Evolutionary conservation across 164 flowering plant species (phyloP), one percentile per base, ranked within the genome.

Genomic region (Macadamia tetraphylla): DNA sequence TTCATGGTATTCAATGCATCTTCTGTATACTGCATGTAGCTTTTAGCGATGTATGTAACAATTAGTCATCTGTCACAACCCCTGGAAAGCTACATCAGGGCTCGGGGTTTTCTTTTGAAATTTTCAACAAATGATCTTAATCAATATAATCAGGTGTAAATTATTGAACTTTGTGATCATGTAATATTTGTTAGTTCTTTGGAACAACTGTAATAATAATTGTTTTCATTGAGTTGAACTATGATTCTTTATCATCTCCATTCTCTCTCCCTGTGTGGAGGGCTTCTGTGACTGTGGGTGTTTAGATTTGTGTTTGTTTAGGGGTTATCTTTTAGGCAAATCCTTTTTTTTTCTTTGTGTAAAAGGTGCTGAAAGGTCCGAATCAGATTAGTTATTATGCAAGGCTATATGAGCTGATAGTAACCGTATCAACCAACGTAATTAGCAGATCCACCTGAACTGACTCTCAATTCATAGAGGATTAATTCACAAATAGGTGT

Each of bases 1-100:
- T 12, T 11, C 17, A 46, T 58, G 52, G 63, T 67, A 46, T 43
- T 18, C 55, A 15, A 31, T 51, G 9, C 46, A 49, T 30, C 57
- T 57, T 64, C 43, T 68, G 70, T 67, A 62, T 44, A 68, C 52
- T 49, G 58, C 40, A 48, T 23, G 31, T 58, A 71, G 49, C 42
- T 60, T 53, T 35, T 35, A 35, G 40, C 5, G 31, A 51, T 30
- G 43, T 59, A 63, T 66, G 72, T 65, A 62, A 44, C 60, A 14
- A 15, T 66, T 52, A 40, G 53, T 18, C 51, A 30, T 62, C 8
- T 13, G 52, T 9, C 3, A 35, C 32, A n/a, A 63, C 58, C 59
- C 52, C 30, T 15, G 13, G 12, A 35, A 58, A 75, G 70, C 78
- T 65, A 59, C 48, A 53, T 69, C 65, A 64, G 66, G n/a, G 62